Evolutionary conservation across 1,139 yeast genomes (phyloP).

Genomic region (Casaregolazyma suthepensis): DNA sequence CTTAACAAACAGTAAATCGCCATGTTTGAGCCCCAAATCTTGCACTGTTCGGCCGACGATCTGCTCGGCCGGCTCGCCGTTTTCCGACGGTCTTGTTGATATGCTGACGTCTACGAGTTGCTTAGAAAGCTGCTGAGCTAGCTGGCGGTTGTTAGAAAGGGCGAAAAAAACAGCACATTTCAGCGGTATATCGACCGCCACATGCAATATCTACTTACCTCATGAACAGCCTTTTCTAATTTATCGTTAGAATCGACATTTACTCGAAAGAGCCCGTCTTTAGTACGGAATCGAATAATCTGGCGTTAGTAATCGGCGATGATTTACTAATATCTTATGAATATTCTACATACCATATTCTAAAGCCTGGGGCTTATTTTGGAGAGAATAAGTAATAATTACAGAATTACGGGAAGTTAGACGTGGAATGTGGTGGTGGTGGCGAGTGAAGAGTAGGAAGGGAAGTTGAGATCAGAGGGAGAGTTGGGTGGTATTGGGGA

Average conservation of each 20-base stretch:
- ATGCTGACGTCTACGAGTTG: constrained; percentile 22
- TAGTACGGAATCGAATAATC: constrained; percentile 75
- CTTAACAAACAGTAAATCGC: constrained; percentile 69
- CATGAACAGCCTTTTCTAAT: constrained; percentile 46
- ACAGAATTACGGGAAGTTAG: background rate
- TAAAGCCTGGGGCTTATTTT: background rate
- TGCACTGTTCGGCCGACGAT: constrained; percentile 43
- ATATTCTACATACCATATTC: background rate
- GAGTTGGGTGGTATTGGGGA: background rate
- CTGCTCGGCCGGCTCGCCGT: constrained; percentile 41
- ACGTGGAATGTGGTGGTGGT: background rate
- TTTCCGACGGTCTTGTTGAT: constrained; percentile 42
- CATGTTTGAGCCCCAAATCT: constrained; percentile 62
- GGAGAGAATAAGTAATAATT: background rate
- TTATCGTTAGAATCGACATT: constrained; percentile 43
- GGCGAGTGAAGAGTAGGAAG: background rate
- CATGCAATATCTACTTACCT: constrained; percentile 30
- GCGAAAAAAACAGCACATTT: constrained; percentile 5
- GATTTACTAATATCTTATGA: too few species aligned
- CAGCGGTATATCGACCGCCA: too few species aligned
- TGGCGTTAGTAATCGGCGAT: constrained; percentile 9
- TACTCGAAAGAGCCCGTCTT: constrained; percentile 75
- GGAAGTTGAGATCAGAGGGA: background rate
- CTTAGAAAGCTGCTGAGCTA: constrained; percentile 23
- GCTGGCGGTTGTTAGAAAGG: constrained; percentile 5